These are phyloP conservation scores for Aethionema arabicum DNA, from an alignment of 345 rosid genomes.

Conservation along the genomic window DNA sequence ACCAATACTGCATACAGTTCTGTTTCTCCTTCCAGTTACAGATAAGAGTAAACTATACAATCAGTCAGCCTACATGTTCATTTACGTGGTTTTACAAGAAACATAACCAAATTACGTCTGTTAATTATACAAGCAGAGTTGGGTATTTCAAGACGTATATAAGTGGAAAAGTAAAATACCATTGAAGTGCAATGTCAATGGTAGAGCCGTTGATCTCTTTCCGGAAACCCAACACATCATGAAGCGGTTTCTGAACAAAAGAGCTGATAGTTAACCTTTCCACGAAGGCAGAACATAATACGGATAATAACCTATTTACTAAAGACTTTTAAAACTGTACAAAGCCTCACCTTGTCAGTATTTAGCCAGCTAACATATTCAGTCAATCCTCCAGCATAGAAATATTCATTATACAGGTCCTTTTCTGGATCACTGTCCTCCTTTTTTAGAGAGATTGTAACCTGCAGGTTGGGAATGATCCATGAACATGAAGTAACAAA, in stretches of 20 bases:
- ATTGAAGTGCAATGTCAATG: constrained; percentile 79
- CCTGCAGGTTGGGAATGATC: constrained; percentile 42
- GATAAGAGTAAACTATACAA: constrained; percentile 4
- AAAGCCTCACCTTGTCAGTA: constrained; percentile 65
- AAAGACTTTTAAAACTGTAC: constrained; percentile 2
- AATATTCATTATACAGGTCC: constrained; percentile 59
- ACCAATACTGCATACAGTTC: constrained; percentile 3
- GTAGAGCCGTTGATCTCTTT: constrained; percentile 64
- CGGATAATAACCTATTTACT: constrained; percentile 12
- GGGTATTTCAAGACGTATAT: constrained; percentile 1
- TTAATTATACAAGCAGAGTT: constrained; percentile 4
- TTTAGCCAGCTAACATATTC: constrained; percentile 95
- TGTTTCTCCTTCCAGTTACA: constrained; percentile 7
- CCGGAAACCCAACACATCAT: constrained; percentile 78
- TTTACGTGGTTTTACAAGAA: neutral
- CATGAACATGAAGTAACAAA: constrained; percentile 15
- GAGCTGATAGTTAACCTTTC: constrained; percentile 23
- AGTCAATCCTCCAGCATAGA: constrained; percentile 76
- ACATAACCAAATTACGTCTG: constrained; percentile 6
- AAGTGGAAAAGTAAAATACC: constrained; percentile 50
- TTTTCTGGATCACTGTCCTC: constrained; percentile 63
- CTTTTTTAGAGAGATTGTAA: constrained; percentile 60
- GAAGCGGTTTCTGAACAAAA: constrained; percentile 73
- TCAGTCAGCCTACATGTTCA: constrained; percentile 3
- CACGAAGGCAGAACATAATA: constrained; percentile 13